Conservation (phyloP, 2,329 filamentous ascomycete genomes). For the Sphaerulina vaccinii region DNA sequence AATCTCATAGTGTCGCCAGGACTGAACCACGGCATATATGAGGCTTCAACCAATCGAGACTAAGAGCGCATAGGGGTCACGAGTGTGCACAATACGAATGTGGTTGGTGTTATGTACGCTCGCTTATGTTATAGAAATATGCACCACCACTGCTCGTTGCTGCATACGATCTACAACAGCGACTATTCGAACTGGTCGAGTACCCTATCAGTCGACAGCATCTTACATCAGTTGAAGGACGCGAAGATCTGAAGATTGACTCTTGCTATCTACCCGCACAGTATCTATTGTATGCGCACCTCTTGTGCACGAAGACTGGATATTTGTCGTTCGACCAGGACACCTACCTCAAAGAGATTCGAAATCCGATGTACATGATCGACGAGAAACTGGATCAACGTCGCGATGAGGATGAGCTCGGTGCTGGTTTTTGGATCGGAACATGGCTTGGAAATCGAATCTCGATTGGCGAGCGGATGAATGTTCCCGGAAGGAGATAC, state of each 20-base stretch:
- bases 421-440: not conserved
- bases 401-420: not conserved
- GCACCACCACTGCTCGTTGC: not conserved
- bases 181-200: not conserved
- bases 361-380: not conserved
- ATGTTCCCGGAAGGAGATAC: not conserved
- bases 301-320: not conserved
- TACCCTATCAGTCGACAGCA: constrained; percentile 1
- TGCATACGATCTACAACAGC: not conserved
- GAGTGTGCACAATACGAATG: too few relatives aligned
- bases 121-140: constrained; percentile 1
- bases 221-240: not conserved
- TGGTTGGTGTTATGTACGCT: too few relatives aligned
- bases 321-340: not conserved
- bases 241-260: not conserved
- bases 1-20: too few relatives aligned
- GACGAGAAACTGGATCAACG: constrained; percentile 1
- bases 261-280: not conserved
- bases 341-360: not conserved
- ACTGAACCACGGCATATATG: too few relatives aligned
- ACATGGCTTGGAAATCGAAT: not conserved
- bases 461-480: not conserved
- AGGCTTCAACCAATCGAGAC: too few relatives aligned
- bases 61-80: too few relatives aligned
- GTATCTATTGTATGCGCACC: not conserved